These are phyloP conservation scores for Crithidia expoeki DNA, from an alignment of 208 protist genomes.

Conservation along the genomic window DNA sequence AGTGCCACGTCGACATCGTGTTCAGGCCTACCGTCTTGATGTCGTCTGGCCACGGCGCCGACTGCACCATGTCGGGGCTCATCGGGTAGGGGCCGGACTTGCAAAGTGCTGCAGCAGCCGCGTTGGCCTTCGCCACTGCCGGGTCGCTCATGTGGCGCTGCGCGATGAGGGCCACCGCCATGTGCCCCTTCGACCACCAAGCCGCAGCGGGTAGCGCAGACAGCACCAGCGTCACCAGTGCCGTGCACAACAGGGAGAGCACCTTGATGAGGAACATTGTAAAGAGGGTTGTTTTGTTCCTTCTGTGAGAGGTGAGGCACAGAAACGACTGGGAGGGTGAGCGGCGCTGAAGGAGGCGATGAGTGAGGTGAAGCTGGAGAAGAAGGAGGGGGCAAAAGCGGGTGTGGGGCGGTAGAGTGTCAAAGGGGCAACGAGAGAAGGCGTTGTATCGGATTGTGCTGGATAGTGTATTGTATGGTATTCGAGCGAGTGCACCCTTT, in stretches of 20 bases:
- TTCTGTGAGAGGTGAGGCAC: neutral
- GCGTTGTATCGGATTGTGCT: no score
- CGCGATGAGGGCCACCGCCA: conserved; percentile 60
- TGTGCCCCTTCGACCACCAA: conserved; percentile 66
- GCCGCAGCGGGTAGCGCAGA: conserved; percentile 10
- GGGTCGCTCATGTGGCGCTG: conserved; percentile 30
- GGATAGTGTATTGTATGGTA: no score
- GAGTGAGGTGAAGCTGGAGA: no score
- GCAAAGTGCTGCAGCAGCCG: conserved; percentile 6
- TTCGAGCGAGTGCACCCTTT: no score
- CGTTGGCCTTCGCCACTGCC: conserved; percentile 19
- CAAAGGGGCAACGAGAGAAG: no score
- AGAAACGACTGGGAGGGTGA: no score
- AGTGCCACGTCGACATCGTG: conserved; percentile 54
- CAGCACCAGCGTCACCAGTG: neutral
- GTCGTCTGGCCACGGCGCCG: conserved; percentile 57
- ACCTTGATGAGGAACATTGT: neutral
- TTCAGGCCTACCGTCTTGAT: conserved; percentile 34
- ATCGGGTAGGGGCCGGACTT: conserved; percentile 42
- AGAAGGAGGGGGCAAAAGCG: neutral
- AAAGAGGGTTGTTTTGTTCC: neutral
- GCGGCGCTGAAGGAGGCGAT: no score
- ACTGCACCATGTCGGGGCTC: conserved; percentile 49
- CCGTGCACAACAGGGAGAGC: conserved; percentile 5
- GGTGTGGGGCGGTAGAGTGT: no score